Evolutionary conservation across 306 rosid species (phyloP), one percentile per base, ranked within the genome.

Genomic region (Medicago arabica): DNA sequence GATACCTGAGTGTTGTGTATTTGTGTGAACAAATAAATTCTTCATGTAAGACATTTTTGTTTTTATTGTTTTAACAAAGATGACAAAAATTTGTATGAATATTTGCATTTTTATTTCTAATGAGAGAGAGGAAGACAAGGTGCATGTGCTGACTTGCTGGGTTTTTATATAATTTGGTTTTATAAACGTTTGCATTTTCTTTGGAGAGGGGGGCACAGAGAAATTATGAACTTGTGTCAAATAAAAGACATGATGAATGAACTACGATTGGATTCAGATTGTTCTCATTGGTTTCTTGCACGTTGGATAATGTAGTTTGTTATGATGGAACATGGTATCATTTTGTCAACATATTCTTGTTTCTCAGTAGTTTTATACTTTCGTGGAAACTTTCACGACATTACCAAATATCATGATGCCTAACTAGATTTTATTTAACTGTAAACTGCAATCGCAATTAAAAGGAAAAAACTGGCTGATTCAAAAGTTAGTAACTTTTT

Each of bases 271-370:
- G 78, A 75, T 79, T 83, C 63, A 74, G 51, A 55, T 69, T 78
- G 83, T 63, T 65, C 69, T 63, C 54, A 78, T 69, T 53, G 80
- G 78, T 62, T 73, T 62, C 75, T 74, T 69, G 75, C 81, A 81
- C 78, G 74, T 75, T 81, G 74, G 76, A 63, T 43, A 75, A 49
- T 43, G 74, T 70, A 71, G 85, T 71, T 63, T 40, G 25, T 39
- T 80, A 75, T 68, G n/a, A 80, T 80, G 69, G 73, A 51, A 50
- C 74, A 67, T 69, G 59, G 40, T 74, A 36, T 59, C 60, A n/a
- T 44, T 72, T 50, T 31, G 44, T 49, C 25, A 62, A 23, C 64
- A 21, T 13, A 46, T 46, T 47, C 53, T 40, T 55, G 11, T 69
- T 21, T 50, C 25, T n/a, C n/a, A n/a, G 46, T 61, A 14, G 1